These are phyloP conservation scores for Tulasnella sp. DNA, from an alignment of 768 basidiomycete species.

Conservation along the genomic window DNA sequence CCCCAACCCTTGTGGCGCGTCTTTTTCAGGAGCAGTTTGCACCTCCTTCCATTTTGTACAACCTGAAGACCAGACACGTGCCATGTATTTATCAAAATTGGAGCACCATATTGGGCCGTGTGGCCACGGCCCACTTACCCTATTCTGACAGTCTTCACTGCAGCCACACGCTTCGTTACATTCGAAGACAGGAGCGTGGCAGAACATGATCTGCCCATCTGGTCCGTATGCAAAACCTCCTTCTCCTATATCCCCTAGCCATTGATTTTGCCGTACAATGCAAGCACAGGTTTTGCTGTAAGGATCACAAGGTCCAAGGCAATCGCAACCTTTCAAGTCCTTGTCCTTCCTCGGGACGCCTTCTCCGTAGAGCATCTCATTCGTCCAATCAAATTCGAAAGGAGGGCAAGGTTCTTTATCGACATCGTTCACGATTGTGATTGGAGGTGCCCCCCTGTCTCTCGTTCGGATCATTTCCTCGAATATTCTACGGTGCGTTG, in stretches of 20 bases:
- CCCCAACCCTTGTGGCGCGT: slow-evolving; percentile 85
- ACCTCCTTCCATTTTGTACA: slow-evolving; percentile 72
- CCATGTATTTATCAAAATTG: background rate
- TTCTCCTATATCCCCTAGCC: slow-evolving; percentile 38
- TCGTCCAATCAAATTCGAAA: slow-evolving; percentile 87
- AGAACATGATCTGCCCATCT: slow-evolving; percentile 50
- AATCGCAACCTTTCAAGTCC: slow-evolving; percentile 64
- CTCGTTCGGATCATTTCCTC: slow-evolving; percentile 62
- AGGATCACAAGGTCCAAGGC: slow-evolving; percentile 71
- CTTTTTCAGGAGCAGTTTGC: slow-evolving; percentile 59
- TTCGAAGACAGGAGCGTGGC: slow-evolving; percentile 54
- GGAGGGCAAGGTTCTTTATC: slow-evolving; percentile 66
- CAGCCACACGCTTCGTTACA: slow-evolving; percentile 82
- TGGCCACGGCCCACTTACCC: slow-evolving; percentile 51
- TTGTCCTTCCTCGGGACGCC: slow-evolving; percentile 60
- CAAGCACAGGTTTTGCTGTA: slow-evolving; percentile 71
- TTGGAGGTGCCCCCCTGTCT: slow-evolving; percentile 66
- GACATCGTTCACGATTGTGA: slow-evolving; percentile 63
- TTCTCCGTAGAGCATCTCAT: slow-evolving; percentile 69
- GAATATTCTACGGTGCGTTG: slow-evolving; percentile 48
- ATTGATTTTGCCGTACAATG: slow-evolving; percentile 49
- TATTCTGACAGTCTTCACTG: slow-evolving; percentile 73
- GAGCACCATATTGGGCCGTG: background rate
- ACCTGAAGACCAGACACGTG: slow-evolving; percentile 50
- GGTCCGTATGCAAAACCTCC: slow-evolving; percentile 66